phyloP scores from a whole-genome alignment of 768 basidiomycete species.

The Xerocomellus intermedius region DNA sequence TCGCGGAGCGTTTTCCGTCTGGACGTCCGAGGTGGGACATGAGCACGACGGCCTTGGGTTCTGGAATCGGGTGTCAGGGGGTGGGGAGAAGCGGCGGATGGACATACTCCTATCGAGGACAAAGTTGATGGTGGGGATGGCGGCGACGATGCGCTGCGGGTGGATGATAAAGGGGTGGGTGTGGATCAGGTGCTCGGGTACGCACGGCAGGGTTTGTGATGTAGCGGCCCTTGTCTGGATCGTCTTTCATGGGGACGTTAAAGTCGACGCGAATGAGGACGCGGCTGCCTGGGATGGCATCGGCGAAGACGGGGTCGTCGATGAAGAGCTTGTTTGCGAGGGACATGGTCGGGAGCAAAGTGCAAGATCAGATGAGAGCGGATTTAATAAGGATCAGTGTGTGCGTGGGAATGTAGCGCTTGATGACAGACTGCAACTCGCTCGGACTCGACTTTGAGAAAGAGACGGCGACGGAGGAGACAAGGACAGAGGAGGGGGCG shows the following conservation, averaged over 20 bases:
- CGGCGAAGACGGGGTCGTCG: conserved; percentile 60
- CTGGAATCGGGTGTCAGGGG: conserved; percentile 36
- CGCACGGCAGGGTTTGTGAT: conserved; percentile 97
- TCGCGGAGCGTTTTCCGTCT: conserved; percentile 84
- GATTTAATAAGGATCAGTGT: conserved; percentile 13
- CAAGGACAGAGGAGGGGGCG: conserved; percentile 3
- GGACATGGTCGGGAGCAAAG: conserved; percentile 59
- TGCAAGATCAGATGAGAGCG: not conserved
- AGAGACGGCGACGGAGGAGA: conserved; percentile 11
- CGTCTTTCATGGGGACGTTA: conserved; percentile 87
- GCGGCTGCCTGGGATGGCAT: conserved; percentile 77
- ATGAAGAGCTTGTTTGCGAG: conserved; percentile 94
- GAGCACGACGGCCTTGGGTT: conserved; percentile 79
- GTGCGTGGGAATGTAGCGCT: conserved; percentile 23
- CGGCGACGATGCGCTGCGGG: conserved; percentile 90
- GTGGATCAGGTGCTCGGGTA: conserved; percentile 20
- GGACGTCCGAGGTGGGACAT: conserved; percentile 99
- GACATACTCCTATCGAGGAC: conserved; percentile 77
- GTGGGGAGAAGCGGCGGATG: not conserved
- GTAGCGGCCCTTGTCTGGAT: conserved; percentile 69
- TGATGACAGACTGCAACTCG: conserved; percentile 54
- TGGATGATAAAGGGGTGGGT: conserved; percentile 7
- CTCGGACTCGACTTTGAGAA: conserved; percentile 71
- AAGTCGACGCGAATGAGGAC: conserved; percentile 96
- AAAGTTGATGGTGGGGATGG: conserved; percentile 92